A percentile compares a stretch with the other conserved stretches of the same genome.
Evolutionary conservation across 352 stramenopile genomes (phyloP).

Genomic region (Phytophthora pistaciae): DNA sequence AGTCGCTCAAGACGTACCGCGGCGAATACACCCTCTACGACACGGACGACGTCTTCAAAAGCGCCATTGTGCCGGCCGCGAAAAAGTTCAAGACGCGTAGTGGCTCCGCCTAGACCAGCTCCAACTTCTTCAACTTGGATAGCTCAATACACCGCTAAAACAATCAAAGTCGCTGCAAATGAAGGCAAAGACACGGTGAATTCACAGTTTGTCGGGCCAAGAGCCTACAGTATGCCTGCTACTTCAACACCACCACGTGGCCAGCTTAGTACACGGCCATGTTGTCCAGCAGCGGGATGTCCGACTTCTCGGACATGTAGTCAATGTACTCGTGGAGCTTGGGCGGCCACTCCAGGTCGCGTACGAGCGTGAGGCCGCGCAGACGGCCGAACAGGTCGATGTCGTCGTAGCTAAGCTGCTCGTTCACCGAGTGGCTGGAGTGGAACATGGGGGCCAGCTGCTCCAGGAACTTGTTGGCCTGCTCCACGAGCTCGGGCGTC

Average conservation of each 20-base stretch:
- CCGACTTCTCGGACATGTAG: constrained; percentile 51
- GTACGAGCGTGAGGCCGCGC: constrained; percentile 61
- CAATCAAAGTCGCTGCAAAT: not conserved
- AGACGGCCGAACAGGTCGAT: constrained; percentile 62
- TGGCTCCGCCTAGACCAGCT: no score
- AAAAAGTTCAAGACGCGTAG: not conserved
- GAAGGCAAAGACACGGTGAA: not conserved
- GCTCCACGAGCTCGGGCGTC: constrained; percentile 47
- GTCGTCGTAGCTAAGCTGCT: constrained; percentile 70
- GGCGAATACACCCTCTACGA: not conserved
- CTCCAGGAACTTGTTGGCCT: constrained; percentile 52
- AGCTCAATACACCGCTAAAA: not conserved
- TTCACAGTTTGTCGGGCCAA: not conserved
- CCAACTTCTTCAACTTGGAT: not conserved
- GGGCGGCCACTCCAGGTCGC: constrained; percentile 57
- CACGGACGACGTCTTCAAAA: not conserved
- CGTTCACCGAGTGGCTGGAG: constrained; percentile 56
- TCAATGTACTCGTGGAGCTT: constrained; percentile 67
- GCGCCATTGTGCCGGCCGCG: not conserved
- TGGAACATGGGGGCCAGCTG: constrained; percentile 50
- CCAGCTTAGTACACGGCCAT: constrained; percentile 56
- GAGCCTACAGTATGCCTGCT: not conserved
- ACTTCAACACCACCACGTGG: not conserved
- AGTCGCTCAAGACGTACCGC: constrained; percentile 5
- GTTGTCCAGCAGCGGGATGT: constrained; percentile 51